Percentiles rank a stretch among this genome's conserved stretches.
Conservation (phyloP, 1,284 basidiomycete species). For the Athelia psychrophila region DNA sequence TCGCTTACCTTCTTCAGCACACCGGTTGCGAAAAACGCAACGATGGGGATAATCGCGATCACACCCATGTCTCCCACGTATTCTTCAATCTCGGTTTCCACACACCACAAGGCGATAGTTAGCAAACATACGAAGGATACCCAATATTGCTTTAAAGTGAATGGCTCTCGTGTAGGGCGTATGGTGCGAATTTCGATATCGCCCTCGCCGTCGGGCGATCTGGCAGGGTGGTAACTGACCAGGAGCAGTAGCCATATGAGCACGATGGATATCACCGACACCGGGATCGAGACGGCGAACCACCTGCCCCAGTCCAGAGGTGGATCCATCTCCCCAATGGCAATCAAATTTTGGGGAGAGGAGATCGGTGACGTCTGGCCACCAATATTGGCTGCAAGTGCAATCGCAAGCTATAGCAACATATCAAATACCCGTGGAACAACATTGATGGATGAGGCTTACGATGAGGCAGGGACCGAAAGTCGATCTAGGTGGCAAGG, state of each 20-base stretch:
- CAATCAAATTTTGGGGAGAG: conserved; percentile 97
- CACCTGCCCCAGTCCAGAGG: conserved; percentile 88
- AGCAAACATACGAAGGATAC: conserved; percentile 82
- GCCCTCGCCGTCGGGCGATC: conserved; percentile 72
- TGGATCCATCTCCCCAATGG: conserved; percentile 85
- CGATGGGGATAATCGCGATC: conserved; percentile 91
- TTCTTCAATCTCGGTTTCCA: conserved; percentile 80
- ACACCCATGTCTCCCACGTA: conserved; percentile 96
- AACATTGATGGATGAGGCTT: conserved; percentile 25
- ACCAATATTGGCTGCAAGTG: conserved; percentile 97
- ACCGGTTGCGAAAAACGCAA: conserved; percentile 94
- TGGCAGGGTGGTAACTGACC: conserved; percentile 74
- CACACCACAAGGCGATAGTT: conserved; percentile 92
- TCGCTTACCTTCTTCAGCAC: conserved; percentile 84
- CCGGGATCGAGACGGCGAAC: conserved; percentile 94
- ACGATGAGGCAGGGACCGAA: conserved; percentile 94
- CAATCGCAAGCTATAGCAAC: conserved; percentile 79
- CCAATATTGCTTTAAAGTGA: conserved; percentile 89
- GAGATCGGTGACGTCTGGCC: conserved; percentile 94
- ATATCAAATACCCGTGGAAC: conserved; percentile 1
- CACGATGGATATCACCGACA: conserved; percentile 81
- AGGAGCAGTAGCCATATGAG: conserved; percentile 92
- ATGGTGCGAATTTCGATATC: conserved; percentile 82
- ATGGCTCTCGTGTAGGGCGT: conserved; percentile 75
- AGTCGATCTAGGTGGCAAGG: conserved; percentile 82